Base-by-base conservation (phyloP, 768 basidiomycete genomes). In the Coprinellus micaceus region DNA sequence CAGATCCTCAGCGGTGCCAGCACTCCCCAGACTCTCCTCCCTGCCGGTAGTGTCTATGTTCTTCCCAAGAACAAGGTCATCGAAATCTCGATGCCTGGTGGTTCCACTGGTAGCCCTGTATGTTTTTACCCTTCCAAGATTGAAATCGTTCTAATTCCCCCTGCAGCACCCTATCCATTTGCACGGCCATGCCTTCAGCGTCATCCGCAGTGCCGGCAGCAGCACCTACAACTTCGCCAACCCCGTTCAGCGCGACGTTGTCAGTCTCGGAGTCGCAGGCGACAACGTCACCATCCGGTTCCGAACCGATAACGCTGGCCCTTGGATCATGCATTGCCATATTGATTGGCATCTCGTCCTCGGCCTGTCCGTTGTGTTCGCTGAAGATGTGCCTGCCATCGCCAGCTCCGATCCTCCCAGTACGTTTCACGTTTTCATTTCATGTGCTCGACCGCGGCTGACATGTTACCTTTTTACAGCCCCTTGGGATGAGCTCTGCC, bases 1-100 rank as follows among this genome's bases (percentile, higher is more conserved):
- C 80, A 82, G 58, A 79, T 82, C 37, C 60, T 82, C 29, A 79
- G 74, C 52, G 79, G 79, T 13, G 69, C 73, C 2, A 63, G 66
- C 11, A 60, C 57, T 7, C 71, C 78, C 0, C 69, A 74, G 36
- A 71, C 75, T 17, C 61, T 82, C 15, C 69, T 77, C 2, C 71
- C 76, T 1, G 37, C 63, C 0, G 79, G 77, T 4, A 68, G 71
- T 24, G 72, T 81, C 9, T 79, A 75, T 56, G 62, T 67, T 9
- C 64, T 84, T 13, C 79, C 79, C 0, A 60, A 62, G 9, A 77
- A 82, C 58, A 74, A 77, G 58, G 71, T 76, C 17, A 71, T 60
- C 9, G 37, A 60, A 17, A 44, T 60, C 13, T 56, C 51, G 1
- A 47, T 60, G 22, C 59, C 59, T n/a, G 55, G 51, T 39, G 26